phyloP scores from a whole-genome alignment of 129 eudicot genomes.

The Centrapalus pauciflorus region DNA sequence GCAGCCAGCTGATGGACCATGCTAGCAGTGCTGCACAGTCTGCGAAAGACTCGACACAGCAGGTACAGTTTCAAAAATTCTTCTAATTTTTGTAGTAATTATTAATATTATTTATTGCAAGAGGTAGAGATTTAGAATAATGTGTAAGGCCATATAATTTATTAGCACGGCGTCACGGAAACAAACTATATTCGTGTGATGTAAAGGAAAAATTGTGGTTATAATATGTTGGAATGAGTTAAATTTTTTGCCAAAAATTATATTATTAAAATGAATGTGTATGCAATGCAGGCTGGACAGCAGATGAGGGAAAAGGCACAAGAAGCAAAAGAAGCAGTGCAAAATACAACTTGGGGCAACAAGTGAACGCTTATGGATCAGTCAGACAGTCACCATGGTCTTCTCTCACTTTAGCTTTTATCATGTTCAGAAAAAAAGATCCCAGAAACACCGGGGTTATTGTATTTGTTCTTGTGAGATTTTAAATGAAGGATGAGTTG shows the following conservation, averaged over 20 bases:
- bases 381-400: background rate
- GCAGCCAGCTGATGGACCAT: slow-evolving; percentile 55
- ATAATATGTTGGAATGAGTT: too few relatives aligned
- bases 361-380: slow-evolving; percentile 21
- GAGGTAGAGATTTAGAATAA: background rate
- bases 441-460: too few relatives aligned
- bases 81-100: background rate
- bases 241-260: background rate
- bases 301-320: slow-evolving; percentile 59
- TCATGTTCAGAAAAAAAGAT: too few relatives aligned
- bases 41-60: slow-evolving; percentile 47
- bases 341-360: slow-evolving; percentile 64
- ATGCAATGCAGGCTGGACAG: slow-evolving; percentile 52
- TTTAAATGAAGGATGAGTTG: too few relatives aligned
- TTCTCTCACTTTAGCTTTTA: too few relatives aligned
- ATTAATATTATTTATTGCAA: background rate
- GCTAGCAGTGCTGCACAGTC: slow-evolving; percentile 68
- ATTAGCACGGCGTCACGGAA: too few relatives aligned
- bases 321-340: slow-evolving; percentile 52
- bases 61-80: slow-evolving; percentile 18
- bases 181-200: too few relatives aligned
- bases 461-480: too few relatives aligned
- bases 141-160: background rate
- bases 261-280: background rate
- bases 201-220: too few relatives aligned